Base-by-base conservation (phyloP, 345 rosid species). In the Linum tenue region DNA sequence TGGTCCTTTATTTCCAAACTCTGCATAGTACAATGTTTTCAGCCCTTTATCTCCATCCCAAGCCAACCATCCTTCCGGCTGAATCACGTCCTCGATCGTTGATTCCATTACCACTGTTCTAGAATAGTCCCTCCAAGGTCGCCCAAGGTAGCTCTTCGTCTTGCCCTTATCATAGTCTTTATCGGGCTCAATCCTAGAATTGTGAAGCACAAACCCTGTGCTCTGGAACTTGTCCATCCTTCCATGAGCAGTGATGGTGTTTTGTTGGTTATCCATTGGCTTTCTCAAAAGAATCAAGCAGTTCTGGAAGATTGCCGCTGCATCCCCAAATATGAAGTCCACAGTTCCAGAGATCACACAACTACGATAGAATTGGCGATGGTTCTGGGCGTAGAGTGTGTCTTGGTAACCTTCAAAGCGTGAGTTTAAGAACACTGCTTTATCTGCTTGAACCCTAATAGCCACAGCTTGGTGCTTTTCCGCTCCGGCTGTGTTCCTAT, bases 251-350 rank as follows among this genome's bases (percentile, higher is more conserved):
- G 91, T 85, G 17, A 92, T 77, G 4, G 78, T 77, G 79, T 79
- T 88, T 70, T 80, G 72, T 63, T 92, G 88, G 40, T 77, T 79
- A 0, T 69, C 72, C 43, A 72, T 38, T 2, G 91, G 90, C 73
- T 86, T 92, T 67, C 89, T 72, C 22, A 85, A 72, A 3, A 70
- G 58, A 44, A 92, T 80, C 64, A 67, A 63, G 64, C 96, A 90
- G 80, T 88, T 90, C 65, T 92, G 98, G 65, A 92, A 84, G 51
- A 92, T 44, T 0, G 89, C 90, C 0, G 94, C 72, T 0, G 98
- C 96, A 15, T 92, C 98, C 0, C 98, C 98, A 4, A 92, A 90
- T 61, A 92, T 87, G 81, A 92, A 87, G 58, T 92, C 98, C 2
- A 86, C 60, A 0, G 96, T 90, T 4, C 98, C 98, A 0, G 76